Conservation (phyloP, 805 yeast genomes). For the Cyberlindnera mrakii region DNA sequence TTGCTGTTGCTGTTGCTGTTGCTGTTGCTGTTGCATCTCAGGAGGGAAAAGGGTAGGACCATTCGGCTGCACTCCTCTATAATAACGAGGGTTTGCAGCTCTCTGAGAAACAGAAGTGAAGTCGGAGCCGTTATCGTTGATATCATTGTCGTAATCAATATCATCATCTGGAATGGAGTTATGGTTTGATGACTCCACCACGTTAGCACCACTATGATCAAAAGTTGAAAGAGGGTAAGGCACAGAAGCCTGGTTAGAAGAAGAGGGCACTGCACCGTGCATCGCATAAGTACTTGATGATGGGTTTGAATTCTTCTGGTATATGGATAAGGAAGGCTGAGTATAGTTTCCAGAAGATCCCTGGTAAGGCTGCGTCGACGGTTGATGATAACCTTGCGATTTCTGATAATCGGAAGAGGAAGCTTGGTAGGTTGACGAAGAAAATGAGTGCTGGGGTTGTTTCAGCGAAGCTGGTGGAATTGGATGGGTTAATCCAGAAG, state of each 20-base stretch:
- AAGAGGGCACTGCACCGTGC: too few species aligned
- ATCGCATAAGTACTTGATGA: too few species aligned
- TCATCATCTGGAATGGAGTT: background rate
- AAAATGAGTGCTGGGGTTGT: background rate
- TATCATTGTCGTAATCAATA: constrained; percentile 13
- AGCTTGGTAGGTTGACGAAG: too few species aligned
- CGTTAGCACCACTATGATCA: background rate
- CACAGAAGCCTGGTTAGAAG: too few species aligned
- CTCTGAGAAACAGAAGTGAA: constrained; percentile 78
- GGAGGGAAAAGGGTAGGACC: constrained; percentile 22
- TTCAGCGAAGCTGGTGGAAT: background rate
- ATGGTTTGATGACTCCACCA: background rate
- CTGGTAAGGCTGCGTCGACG: too few species aligned
- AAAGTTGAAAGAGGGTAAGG: background rate
- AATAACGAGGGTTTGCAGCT: constrained; percentile 58
- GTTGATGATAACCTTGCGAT: too few species aligned
- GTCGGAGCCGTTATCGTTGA: constrained; percentile 41
- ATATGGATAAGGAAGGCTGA: too few species aligned
- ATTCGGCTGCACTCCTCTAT: constrained; percentile 26
- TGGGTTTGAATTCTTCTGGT: too few species aligned
- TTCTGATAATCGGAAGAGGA: too few species aligned
- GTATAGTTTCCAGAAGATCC: too few species aligned
- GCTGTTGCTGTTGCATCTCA: constrained; percentile 1
- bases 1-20: constrained; percentile 2
- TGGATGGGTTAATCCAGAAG: background rate